Evolutionary conservation across 768 basidiomycete species (phyloP).

Genomic region (Boletus insuetus): DNA sequence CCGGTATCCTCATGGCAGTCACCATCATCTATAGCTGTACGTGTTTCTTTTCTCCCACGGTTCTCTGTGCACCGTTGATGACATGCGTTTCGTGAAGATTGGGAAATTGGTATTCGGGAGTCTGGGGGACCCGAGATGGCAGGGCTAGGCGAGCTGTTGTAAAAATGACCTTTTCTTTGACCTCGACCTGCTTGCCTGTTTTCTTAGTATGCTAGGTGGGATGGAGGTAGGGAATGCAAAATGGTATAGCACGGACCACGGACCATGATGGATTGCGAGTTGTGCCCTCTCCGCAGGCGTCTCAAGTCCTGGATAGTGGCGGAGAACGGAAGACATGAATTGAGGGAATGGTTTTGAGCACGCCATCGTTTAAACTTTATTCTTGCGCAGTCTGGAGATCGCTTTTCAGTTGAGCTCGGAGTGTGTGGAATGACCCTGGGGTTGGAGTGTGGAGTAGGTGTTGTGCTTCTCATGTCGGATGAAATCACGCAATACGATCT

Average conservation of each 20-base stretch:
- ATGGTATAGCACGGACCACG: neutral
- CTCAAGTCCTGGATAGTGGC: neutral
- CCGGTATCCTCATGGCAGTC: constrained; percentile 96
- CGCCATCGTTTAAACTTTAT: too few species aligned
- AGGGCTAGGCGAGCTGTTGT: constrained; percentile 75
- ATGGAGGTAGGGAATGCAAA: constrained; percentile 8
- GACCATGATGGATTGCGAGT: neutral
- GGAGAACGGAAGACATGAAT: neutral
- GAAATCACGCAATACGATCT: too few species aligned
- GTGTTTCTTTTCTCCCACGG: neutral
- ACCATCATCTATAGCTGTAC: constrained; percentile 90
- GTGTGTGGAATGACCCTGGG: too few species aligned
- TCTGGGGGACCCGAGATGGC: constrained; percentile 82
- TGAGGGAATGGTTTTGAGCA: neutral
- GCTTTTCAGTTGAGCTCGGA: too few species aligned
- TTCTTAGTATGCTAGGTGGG: constrained; percentile 4
- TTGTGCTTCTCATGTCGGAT: too few species aligned
- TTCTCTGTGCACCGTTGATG: neutral
- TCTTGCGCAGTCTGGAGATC: too few species aligned
- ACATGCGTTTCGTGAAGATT: constrained; percentile 49
- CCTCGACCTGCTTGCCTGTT: neutral
- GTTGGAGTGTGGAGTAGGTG: too few species aligned
- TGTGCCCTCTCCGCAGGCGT: neutral
- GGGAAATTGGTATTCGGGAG: constrained; percentile 87
- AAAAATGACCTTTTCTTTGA: constrained; percentile 23